phyloP scores from a whole-genome alignment of 305 asterid species.

The Rubia balearica region DNA sequence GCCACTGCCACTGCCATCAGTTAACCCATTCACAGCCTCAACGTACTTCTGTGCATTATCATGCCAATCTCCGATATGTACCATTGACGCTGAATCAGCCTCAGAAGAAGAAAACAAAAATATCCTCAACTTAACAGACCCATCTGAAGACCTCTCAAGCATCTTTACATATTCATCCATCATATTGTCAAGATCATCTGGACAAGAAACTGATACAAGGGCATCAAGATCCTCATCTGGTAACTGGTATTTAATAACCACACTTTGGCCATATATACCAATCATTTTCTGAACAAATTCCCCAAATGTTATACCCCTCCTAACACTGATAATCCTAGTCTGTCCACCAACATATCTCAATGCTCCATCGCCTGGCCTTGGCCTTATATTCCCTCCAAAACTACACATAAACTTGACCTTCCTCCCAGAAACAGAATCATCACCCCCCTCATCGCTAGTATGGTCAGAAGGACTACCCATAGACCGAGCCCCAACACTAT shows the following conservation, averaged over 20 bases:
- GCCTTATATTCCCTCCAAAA: constrained; percentile 90
- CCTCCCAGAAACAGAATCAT: constrained; percentile 57
- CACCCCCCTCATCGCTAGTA: constrained; percentile 61
- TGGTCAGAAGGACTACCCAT: constrained; percentile 45
- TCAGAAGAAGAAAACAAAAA: constrained; percentile 80
- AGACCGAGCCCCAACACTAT: constrained; percentile 2
- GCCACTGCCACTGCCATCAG: constrained; percentile 36
- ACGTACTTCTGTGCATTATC: constrained; percentile 77
- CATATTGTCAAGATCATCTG: constrained; percentile 96
- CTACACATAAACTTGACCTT: constrained; percentile 87
- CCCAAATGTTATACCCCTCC: constrained; percentile 48
- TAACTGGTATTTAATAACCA: constrained; percentile 80
- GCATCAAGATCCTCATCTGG: constrained; percentile 98
- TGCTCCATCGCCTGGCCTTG: constrained; percentile 77
- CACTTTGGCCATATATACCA: constrained; percentile 45
- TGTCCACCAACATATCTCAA: constrained; percentile 96
- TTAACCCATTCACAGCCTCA: constrained; percentile 84
- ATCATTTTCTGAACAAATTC: constrained; percentile 64
- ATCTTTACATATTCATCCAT: constrained; percentile 91
- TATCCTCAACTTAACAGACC: constrained; percentile 83
- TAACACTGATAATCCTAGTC: constrained; percentile 75
- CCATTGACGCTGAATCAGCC: constrained; percentile 40
- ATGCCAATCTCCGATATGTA: constrained; percentile 47
- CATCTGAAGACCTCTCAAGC: constrained; percentile 64
- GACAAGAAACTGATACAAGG: constrained; percentile 80